Base-by-base conservation (phyloP, 2,329 filamentous ascomycete species). In the Beauveria sp. region DNA sequence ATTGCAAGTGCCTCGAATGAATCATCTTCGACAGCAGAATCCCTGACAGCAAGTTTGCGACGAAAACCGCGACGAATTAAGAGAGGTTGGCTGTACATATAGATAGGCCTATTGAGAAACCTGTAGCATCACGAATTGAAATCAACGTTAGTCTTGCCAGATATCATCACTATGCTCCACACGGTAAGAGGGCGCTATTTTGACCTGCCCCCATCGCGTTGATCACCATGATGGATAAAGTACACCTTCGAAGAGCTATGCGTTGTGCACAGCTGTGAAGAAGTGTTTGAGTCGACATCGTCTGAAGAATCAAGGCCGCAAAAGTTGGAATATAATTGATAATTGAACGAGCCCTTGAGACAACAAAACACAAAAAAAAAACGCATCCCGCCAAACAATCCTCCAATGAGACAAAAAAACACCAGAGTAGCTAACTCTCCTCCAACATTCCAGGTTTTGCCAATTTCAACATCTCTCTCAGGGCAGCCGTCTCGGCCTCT, bases 401-500 rank as follows among this genome's bases (percentile, higher is more conserved):
- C 34, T 31, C 51, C 45, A 20, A 43, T n/a, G 38, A 62, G 43
- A 56, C 26, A 18, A 20, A 24, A 9, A 40, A 49, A 61, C 10
- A 38, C 40, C 42, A 50, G 34, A 60, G 51, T 8, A 46, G 49
- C 53, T 62, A 57, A 62, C 60, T 45, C 12, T n/a, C 40, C 22
- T 42, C 28, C 53, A 58, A 18, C 26, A 26, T 24, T 38, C 60
- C 60, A 61, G 60, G 34, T 24, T 49, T 55, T 53, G 38, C 48
- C 53, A 62, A 52, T 45, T 22, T 56, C 40, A 62, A 48, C 60
- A 62, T 50, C 62, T 79, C 78, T 65, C 79, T 78, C 70, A 88
- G 71, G 38, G 83, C 79, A 62, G 81, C 79, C 24, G 80, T 79
- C 74, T 87, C 84, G 2, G 83, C 83, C 70, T 88, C 83, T 64